Evolutionary conservation across 768 basidiomycete species (phyloP), one percentile per base, ranked within the genome.

Genomic region (Pisolithus sp.): DNA sequence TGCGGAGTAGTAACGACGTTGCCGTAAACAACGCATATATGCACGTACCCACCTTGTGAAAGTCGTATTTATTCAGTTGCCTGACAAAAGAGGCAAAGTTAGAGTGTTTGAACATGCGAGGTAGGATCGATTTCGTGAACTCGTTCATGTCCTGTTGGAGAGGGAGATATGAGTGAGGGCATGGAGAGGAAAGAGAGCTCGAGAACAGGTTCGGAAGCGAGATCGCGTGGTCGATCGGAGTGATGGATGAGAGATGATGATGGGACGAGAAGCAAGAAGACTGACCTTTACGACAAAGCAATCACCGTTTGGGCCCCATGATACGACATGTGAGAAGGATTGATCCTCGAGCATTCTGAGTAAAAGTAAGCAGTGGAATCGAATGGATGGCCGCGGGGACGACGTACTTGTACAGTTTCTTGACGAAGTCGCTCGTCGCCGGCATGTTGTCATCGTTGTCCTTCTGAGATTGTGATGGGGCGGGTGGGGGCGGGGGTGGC

Each of bases 51-150:
- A 77, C 87, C 75, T 95, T 95, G 76, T 94, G 93, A 59, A 95
- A 95, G 70, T 94, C 93, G 65, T 95, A 95, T 68, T 94, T 95
- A 77, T 95, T 95, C 31, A 95, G 76, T 68, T 95, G 93, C 9
- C 92, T 80, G 5, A 95, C 93, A 63, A 95, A 95, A 49, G 79
- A 82, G 28, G 92, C 92, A 67, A 95, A 95, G 64, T 95, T 95
- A 7, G 88, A 91, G 65, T 95, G 92, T 67, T 94, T 93, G 81
- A 95, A 95, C 76, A 93, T 83, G 36, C 87, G 85, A 7, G 92
- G 92, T 7, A 95, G 79, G 65, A 94, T 87, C 24, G 78, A 81
- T 69, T 91, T 93, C 36, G 93, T 93, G 71, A 95, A 95, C 61
- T 93, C 91, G 70, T 91, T 94, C 89, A 94, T 94, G 74, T 94